Evolutionary conservation across 2,329 filamentous ascomycete genomes (phyloP).

Genomic region (Lizonia empirigonia): DNA sequence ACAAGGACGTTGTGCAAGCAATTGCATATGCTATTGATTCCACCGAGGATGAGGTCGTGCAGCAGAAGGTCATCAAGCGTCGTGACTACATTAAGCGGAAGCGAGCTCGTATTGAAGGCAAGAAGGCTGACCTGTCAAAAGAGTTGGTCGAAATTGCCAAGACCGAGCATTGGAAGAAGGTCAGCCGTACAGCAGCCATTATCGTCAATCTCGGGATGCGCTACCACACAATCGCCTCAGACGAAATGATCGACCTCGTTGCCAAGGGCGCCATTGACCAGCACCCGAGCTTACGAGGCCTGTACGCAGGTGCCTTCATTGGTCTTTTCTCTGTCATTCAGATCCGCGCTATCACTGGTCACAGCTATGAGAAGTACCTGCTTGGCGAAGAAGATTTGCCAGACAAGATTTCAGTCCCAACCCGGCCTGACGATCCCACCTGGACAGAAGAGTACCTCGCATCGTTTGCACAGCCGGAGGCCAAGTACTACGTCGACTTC

Average conservation of each 20-base stretch:
- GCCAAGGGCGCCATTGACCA: slow-evolving; percentile 84
- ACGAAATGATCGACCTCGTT: slow-evolving; percentile 82
- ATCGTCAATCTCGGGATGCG: slow-evolving; percentile 88
- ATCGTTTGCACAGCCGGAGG: slow-evolving; percentile 75
- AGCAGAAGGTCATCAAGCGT: slow-evolving; percentile 66
- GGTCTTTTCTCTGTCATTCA: slow-evolving; percentile 82
- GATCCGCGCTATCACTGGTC: slow-evolving; percentile 81
- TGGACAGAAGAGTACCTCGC: slow-evolving; percentile 82
- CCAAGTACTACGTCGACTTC: slow-evolving; percentile 87
- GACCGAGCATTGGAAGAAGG: slow-evolving; percentile 94
- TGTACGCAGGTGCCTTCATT: slow-evolving; percentile 81
- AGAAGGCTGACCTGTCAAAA: slow-evolving; percentile 78
- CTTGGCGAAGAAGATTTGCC: slow-evolving; percentile 77
- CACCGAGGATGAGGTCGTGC: slow-evolving; percentile 61
- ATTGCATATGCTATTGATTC: slow-evolving; percentile 56
- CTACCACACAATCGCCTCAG: slow-evolving; percentile 85
- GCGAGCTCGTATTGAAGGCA: slow-evolving; percentile 76
- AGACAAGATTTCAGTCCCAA: slow-evolving; percentile 75
- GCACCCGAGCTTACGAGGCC: slow-evolving; percentile 81
- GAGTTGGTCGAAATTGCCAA: slow-evolving; percentile 80
- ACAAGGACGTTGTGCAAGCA: slow-evolving; percentile 70
- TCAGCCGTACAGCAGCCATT: slow-evolving; percentile 85
- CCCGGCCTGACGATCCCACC: slow-evolving; percentile 70
- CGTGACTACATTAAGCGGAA: slow-evolving; percentile 77
- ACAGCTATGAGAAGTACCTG: slow-evolving; percentile 87